Conservation (phyloP, 1,139 yeast species). For the Blastobotrys serpentis region DNA sequence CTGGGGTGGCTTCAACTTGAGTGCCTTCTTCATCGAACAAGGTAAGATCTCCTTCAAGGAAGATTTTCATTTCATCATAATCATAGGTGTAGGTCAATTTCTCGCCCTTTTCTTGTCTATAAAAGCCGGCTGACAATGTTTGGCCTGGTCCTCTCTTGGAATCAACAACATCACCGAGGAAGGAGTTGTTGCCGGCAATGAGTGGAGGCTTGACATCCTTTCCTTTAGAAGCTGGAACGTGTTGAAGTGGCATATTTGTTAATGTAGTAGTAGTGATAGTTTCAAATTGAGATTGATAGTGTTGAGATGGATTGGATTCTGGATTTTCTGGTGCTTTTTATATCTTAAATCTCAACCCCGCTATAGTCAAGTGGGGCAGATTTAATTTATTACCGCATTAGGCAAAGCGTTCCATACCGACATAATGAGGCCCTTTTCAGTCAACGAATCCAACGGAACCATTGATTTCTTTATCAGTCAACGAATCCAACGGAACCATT, state of each 20-base stretch:
- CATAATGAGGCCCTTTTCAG: background rate
- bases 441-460: background rate
- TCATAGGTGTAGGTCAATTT: constrained; percentile 61
- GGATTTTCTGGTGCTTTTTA: background rate
- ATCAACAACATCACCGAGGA: constrained; percentile 61
- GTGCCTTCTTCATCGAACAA: constrained; percentile 63
- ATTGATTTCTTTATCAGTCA: background rate
- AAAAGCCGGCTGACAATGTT: constrained; percentile 64
- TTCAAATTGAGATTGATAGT: background rate
- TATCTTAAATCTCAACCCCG: background rate
- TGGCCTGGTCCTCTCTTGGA: constrained; percentile 58
- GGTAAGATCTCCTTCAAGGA: constrained; percentile 63
- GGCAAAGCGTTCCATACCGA: background rate
- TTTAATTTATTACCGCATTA: background rate
- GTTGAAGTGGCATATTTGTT: constrained; percentile 15
- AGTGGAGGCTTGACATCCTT: constrained; percentile 48
- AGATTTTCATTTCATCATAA: constrained; percentile 71
- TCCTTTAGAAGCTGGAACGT: constrained; percentile 14
- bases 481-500: background rate
- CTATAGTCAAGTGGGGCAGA: background rate
- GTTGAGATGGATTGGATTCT: background rate
- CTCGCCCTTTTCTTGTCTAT: constrained; percentile 64
- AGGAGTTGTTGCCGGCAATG: constrained; percentile 61
- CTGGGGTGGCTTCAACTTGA: constrained; percentile 52
- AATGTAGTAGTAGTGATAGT: background rate